Evolutionary conservation across 345 rosid species (phyloP), one percentile per base, ranked within the genome.

Genomic region (Draba incana): DNA sequence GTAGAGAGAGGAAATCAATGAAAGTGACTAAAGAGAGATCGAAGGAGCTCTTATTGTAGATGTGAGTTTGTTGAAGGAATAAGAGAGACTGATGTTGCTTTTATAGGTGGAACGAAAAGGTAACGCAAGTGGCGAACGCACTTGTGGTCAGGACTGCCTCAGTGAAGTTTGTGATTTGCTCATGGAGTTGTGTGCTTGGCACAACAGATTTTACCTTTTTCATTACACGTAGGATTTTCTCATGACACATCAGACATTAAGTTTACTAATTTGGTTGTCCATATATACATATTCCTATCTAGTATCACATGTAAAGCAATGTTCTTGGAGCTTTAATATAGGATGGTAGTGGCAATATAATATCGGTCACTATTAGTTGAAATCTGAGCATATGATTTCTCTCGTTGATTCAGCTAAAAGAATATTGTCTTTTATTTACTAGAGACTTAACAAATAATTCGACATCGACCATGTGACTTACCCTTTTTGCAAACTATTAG

Each of bases 151-250:
- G 41, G 50, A 25, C 2, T 23, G 57, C 38, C 44, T 74, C 2
- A 0, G 37, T 58, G 15, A 14, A 31, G 66, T 57, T 50, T 66
- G 68, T 24, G 77, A 66, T 44, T 12, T 52, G 33, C 72, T 66
- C 37, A 66, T 44, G 72, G 38, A 44, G 62, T 0, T 37, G 62
- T 60, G 68, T 60, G 68, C 44, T 74, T 59, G 42, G 44, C 77
- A 61, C 62, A 52, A 58, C 25, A 10, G 0, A 35, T 59, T 10
- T 52, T 7, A 25, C 20, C 15, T 35, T 35, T 44, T 12, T 27
- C 10, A 35, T 50, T 0, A 57, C 77, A 72, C 77, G 77, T 65
- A 57, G 64, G 75, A 71, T 62, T 31, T 62, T 54, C 8, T 71
- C 11, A 15, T 46, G 75, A 64, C 76, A 72, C 70, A 47, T 72